These are phyloP conservation scores for Scheffersomyces spartinae DNA, from an alignment of 805 yeast species.

Conservation along the genomic window DNA sequence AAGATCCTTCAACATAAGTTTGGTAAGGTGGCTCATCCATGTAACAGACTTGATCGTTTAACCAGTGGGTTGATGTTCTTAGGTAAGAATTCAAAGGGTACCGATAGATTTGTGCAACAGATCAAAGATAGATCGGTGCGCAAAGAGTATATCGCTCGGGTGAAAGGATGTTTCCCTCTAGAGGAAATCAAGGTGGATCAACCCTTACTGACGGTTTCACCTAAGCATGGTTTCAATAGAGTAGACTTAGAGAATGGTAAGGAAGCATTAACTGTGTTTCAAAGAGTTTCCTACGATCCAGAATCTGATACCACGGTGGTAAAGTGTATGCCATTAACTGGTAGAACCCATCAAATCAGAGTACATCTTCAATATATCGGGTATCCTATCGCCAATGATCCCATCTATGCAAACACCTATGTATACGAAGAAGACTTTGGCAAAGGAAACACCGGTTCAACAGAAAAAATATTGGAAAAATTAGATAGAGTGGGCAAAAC, in stretches of 20 bases:
- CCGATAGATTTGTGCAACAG: conserved; percentile 64
- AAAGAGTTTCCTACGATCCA: conserved; percentile 52
- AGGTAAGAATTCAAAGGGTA: conserved; percentile 71
- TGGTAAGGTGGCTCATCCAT: conserved; percentile 56
- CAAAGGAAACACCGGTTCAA: conserved; percentile 40
- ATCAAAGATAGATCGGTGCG: conserved; percentile 60
- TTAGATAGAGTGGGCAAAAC: conserved; percentile 65
- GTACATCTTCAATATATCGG: conserved; percentile 90
- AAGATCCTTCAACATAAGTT: conserved; percentile 64
- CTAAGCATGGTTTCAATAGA: conserved; percentile 58
- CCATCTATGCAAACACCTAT: conserved; percentile 64
- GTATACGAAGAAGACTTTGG: conserved; percentile 82
- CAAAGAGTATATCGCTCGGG: conserved; percentile 82
- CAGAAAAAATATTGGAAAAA: conserved; percentile 31
- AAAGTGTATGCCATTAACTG: conserved; percentile 77
- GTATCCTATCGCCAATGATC: conserved; percentile 62
- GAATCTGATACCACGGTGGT: conserved; percentile 54
- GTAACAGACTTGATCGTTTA: conserved; percentile 79
- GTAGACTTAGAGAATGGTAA: conserved; percentile 46
- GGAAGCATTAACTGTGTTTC: conserved; percentile 64
- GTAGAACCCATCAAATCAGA: conserved; percentile 91
- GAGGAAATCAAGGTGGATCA: conserved; percentile 45
- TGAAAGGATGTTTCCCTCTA: conserved; percentile 72
- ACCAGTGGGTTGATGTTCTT: conserved; percentile 92
- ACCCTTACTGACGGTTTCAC: conserved; percentile 62